Base-by-base conservation (phyloP, 2,329 filamentous ascomycete species). In the Trichoderma simmonsii region DNA sequence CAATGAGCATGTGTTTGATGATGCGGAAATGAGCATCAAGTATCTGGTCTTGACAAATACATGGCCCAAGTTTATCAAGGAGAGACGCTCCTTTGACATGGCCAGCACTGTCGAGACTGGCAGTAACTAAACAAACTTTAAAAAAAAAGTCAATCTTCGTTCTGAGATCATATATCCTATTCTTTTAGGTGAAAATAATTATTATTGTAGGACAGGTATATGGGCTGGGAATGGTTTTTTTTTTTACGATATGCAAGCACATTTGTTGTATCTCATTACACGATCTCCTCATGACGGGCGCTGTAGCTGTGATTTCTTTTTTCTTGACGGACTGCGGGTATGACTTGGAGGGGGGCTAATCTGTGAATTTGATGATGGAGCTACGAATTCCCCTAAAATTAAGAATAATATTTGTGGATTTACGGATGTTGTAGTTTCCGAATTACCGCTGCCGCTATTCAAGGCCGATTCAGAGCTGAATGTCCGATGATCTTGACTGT, bases 21-120 rank as follows among this genome's bases (percentile, higher is more conserved):
- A 83, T 21, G 87, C 90, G 0, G 86, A 91, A 76, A 79, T 81
- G 15, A 87, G 86, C 76, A 88, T 92, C 81, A 91, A 91, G 79
- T 90, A 91, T 73, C 84, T 92, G 8, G 89, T 92, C 3, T 81
- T 92, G 70, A 91, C 89, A 15, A 92, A 92, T 78, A 92, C 90
- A 0, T 92, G 90, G 90, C 87, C 87, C 43, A 88, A 88, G 77
- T 90, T 86, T 73, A 84, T 88, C 72, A 71, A 71, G 51, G 69
- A 71, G 69, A 65, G 69, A 65, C 75, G 80, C 62, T 82, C 80
- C 1, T 75, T 80, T 48, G 80, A 81, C 62, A 77, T 77, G 8
- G 57, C 56, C 1, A 70, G 72, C 57, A 73, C 59, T 14, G 51
- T 70, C 11, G 74, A 77, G 71, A 54, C 73, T 21, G 73, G 69